These are phyloP conservation scores for Wickerhamiella parazyma DNA, from an alignment of 805 yeast genomes.

Conservation along the genomic window DNA sequence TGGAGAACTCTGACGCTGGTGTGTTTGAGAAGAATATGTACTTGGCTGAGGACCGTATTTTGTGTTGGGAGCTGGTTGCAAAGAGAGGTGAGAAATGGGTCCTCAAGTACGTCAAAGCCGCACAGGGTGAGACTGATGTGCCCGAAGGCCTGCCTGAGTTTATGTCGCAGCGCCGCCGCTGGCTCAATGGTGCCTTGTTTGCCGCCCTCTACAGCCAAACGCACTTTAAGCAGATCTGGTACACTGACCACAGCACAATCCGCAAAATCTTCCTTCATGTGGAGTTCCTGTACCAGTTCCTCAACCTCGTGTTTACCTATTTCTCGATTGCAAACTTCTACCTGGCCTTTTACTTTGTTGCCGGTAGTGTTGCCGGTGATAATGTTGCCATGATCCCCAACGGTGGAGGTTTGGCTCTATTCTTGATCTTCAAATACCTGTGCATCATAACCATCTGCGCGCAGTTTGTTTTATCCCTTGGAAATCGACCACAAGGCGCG, in stretches of 20 bases:
- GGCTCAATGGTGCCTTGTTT: conserved; percentile 96
- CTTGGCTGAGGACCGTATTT: conserved; percentile 88
- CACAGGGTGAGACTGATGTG: conserved; percentile 93
- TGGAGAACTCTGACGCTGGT: conserved; percentile 55
- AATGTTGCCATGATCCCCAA: conserved; percentile 31
- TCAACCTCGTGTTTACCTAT: conserved; percentile 72
- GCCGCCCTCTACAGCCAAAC: conserved; percentile 85
- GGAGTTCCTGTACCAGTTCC: conserved; percentile 79
- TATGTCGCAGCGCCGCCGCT: conserved; percentile 90
- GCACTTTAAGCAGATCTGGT: conserved; percentile 80
- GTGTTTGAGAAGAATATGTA: conserved; percentile 95
- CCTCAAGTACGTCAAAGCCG: conserved; percentile 78
- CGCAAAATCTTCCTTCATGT: conserved; percentile 72
- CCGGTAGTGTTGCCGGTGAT: conserved; percentile 59
- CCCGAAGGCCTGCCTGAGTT: conserved; percentile 93
- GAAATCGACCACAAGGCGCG: conserved; percentile 96
- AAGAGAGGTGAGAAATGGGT: conserved; percentile 76
- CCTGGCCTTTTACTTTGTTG: conserved; percentile 80
- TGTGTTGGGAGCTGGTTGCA: conserved; percentile 93
- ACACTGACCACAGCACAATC: conserved; percentile 66
- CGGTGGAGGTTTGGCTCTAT: conserved; percentile 68
- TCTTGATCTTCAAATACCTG: conserved; percentile 74
- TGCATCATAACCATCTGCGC: conserved; percentile 71
- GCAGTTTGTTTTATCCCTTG: conserved; percentile 87
- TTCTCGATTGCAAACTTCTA: conserved; percentile 88